These are phyloP conservation scores for Monosporozyma servazzii DNA, from an alignment of 805 yeast genomes.

Conservation along the genomic window DNA sequence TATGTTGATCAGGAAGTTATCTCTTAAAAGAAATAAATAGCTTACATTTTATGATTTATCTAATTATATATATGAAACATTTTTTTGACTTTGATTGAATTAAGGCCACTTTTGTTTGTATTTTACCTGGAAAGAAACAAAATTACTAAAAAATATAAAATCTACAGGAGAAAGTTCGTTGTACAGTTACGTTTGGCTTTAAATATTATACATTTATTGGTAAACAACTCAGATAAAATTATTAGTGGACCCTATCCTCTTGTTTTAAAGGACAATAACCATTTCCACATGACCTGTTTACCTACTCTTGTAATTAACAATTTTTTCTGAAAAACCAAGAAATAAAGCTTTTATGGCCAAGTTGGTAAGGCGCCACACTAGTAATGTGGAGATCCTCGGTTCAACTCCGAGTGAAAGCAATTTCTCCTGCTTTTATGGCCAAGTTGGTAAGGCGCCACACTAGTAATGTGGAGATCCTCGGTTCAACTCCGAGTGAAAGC, in stretches of 20 bases:
- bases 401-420: constrained; percentile 66
- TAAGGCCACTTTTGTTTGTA: too few relatives aligned
- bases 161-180: too few relatives aligned
- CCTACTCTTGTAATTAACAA: neutral
- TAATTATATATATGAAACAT: neutral
- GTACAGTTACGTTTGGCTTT: too few relatives aligned
- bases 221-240: too few relatives aligned
- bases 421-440: constrained; percentile 34
- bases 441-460: constrained; percentile 83
- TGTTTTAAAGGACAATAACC: too few relatives aligned
- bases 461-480: constrained; percentile 82
- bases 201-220: too few relatives aligned
- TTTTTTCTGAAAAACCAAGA: constrained; percentile 1
- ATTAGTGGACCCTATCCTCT: too few relatives aligned
- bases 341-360: constrained; percentile 45
- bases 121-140: too few relatives aligned
- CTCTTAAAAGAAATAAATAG: constrained; percentile 8
- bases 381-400: constrained; percentile 83
- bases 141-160: too few relatives aligned
- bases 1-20: constrained; percentile 26
- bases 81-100: neutral
- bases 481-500: constrained; percentile 70
- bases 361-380: constrained; percentile 85
- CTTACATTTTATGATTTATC: neutral
- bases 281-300: too few relatives aligned